A percentile compares a stretch with the other conserved stretches of the same genome.
Evolutionary conservation across 257 asterid genomes (phyloP).

Genomic region (Mitragyna speciosa): DNA sequence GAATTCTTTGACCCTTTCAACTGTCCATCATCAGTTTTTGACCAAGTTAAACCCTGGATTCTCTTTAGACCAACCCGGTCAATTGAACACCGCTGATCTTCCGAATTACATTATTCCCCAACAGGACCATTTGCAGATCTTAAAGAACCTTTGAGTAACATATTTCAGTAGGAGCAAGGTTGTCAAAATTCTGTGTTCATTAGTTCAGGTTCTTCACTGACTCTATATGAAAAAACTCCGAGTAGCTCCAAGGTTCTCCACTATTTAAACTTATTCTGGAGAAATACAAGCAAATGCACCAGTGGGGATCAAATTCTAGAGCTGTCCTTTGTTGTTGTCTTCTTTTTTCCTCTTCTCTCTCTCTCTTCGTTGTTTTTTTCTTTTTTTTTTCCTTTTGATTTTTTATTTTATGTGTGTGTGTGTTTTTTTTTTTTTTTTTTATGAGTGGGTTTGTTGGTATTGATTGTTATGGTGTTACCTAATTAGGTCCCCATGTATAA

Average conservation of each 20-base stretch:
- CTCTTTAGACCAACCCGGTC: too few species aligned
- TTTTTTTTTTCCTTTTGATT: too few species aligned
- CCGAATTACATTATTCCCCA: too few species aligned
- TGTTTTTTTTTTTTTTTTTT: not conserved
- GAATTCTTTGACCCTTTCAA: too few species aligned
- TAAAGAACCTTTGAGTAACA: not conserved
- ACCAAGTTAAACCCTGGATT: too few species aligned
- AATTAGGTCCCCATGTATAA: not conserved
- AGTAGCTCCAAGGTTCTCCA: not conserved
- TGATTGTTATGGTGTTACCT: not conserved
- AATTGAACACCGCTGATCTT: too few species aligned
- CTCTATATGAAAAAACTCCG: not conserved
- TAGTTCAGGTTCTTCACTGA: not conserved
- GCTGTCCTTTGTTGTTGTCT: constrained; percentile 10
- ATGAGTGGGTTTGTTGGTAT: not conserved
- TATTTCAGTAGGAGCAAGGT: not conserved
- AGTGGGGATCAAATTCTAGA: not conserved
- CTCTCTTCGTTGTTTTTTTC: too few species aligned
- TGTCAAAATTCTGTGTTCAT: not conserved
- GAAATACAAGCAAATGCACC: not conserved
- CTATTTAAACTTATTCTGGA: not conserved
- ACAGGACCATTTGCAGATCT: not conserved
- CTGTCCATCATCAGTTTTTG: too few species aligned
- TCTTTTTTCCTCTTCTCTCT: not conserved
- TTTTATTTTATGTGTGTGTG: too few species aligned